These are phyloP conservation scores for Hibiscus trionum DNA, from an alignment of 345 rosid species.

Conservation along the genomic window DNA sequence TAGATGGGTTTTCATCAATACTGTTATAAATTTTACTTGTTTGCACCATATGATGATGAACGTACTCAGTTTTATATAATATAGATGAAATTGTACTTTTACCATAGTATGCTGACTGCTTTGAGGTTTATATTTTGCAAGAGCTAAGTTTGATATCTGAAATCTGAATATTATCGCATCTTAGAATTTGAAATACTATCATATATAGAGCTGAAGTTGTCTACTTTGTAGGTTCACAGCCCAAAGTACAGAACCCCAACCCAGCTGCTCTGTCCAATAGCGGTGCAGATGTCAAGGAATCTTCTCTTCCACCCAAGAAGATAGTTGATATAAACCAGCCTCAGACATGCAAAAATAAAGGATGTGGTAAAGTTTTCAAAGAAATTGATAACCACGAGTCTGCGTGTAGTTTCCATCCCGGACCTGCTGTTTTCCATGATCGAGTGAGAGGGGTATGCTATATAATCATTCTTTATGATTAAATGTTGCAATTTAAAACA, in stretches of 20 bases:
- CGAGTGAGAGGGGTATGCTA: constrained; percentile 63
- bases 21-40: too few relatives aligned
- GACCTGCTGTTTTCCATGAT: constrained; percentile 92
- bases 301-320: constrained; percentile 38
- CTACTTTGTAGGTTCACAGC: constrained; percentile 53
- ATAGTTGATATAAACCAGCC: constrained; percentile 58
- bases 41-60: not conserved
- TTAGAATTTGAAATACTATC: not conserved
- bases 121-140: not conserved
- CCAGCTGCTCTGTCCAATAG: constrained; percentile 24
- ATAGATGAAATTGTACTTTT: not conserved
- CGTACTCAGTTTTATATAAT: not conserved
- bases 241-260: constrained; percentile 22
- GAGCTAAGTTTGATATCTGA: not conserved
- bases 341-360: constrained; percentile 75
- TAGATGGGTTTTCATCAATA: too few relatives aligned
- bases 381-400: constrained; percentile 80
- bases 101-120: not conserved
- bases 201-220: constrained; percentile 3
- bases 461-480: not conserved
- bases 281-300: constrained; percentile 14
- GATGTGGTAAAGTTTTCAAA: constrained; percentile 75
- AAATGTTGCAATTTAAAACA: not conserved
- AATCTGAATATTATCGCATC: not conserved
- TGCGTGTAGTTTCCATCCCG: constrained; percentile 88